phyloP scores from a whole-genome alignment of 257 asterid species.

The Nicotiana undulata region DNA sequence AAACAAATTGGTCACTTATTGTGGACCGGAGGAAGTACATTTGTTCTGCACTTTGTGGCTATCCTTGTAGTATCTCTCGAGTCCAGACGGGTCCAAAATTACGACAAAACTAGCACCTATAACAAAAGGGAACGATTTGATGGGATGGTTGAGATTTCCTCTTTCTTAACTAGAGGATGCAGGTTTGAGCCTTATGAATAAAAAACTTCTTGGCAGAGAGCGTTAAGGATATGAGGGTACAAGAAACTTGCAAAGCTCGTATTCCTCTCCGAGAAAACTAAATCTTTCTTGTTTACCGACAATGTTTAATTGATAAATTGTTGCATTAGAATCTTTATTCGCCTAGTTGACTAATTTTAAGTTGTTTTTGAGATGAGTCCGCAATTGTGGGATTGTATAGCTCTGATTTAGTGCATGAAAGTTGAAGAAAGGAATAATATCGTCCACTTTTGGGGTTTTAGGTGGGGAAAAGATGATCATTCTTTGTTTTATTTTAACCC shows the following conservation, averaged over 20 bases:
- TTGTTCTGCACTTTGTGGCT: not conserved
- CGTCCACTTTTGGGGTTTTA: not conserved
- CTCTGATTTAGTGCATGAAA: conserved; percentile 3
- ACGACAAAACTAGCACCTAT: no score
- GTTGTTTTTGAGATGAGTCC: conserved; percentile 1
- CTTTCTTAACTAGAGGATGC: no score
- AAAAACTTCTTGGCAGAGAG: accelerated
- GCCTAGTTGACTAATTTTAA: not conserved
- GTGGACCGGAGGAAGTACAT: no score
- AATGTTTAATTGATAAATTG: not conserved
- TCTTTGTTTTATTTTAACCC: not conserved
- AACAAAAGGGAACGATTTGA: no score
- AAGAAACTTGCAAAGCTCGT: not conserved
- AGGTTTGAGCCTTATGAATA: no score
- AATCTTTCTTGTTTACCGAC: not conserved
- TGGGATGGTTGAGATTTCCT: no score
- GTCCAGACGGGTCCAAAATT: no score
- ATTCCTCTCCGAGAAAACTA: not conserved
- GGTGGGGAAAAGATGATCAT: conserved; percentile 8
- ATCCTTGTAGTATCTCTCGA: not conserved
- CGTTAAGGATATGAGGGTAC: not conserved
- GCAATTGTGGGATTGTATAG: conserved; percentile 2
- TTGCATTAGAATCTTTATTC: not conserved
- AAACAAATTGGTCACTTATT: no score
- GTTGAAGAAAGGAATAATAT: conserved; percentile 4